These are phyloP conservation scores for Penicillium vulpinum DNA, from an alignment of 2,329 filamentous ascomycete species.

Conservation along the genomic window DNA sequence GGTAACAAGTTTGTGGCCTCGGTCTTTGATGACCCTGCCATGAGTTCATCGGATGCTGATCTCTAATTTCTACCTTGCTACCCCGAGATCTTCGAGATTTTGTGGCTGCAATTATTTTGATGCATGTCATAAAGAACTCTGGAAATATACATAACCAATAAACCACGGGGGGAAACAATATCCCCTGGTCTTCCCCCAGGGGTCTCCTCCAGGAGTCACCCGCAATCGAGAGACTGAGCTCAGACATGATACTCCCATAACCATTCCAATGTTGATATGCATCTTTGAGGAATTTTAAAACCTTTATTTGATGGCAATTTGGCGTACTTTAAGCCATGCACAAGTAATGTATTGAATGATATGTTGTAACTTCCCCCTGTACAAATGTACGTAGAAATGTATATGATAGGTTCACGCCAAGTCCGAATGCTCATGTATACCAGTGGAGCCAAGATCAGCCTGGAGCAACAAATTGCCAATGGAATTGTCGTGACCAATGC, in stretches of 20 bases:
- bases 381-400: not conserved
- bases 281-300: not conserved
- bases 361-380: not conserved
- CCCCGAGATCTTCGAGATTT: no score
- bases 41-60: not conserved
- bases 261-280: not conserved
- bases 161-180: not conserved
- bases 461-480: not conserved
- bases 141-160: not conserved
- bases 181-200: no score
- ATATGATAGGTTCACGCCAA: not conserved
- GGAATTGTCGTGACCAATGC: not conserved
- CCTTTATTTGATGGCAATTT: not conserved
- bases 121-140: not conserved
- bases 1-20: constrained; percentile 12
- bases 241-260: not conserved
- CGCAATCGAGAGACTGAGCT: not conserved
- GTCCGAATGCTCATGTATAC: not conserved
- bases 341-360: not conserved
- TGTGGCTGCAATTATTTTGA: not conserved
- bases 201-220: not conserved
- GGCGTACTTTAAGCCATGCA: not conserved
- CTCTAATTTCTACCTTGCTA: not conserved
- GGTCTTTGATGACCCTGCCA: not conserved
- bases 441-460: not conserved